Evolutionary conservation across 2,329 filamentous ascomycete genomes (phyloP), one percentile per base, ranked within the genome.

Genomic region (Phyllosticta citribraziliensis): DNA sequence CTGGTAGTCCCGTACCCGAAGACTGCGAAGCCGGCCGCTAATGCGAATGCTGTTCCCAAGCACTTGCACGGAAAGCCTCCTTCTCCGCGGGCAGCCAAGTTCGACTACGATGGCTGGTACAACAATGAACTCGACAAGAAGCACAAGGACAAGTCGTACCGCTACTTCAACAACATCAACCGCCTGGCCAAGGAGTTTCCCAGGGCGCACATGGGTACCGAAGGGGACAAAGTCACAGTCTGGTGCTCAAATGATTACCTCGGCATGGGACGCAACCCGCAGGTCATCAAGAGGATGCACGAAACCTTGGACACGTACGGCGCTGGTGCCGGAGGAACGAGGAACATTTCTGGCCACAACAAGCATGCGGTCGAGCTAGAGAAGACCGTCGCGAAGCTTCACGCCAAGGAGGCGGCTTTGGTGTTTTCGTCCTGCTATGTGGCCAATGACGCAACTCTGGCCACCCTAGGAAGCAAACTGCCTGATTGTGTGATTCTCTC

Each of bases 161-260:
- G 94, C 72, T 97, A 97, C 80, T 99, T 99, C 82, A 99, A 99
- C 83, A 99, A 99, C 81, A 99, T 99, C 85, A 99, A 99, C 73
- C 91, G 94, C 40, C 82, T 99, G 64, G 94, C 94, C 66, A 90
- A 94, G 78, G 91, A 97, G 66, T 99, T 99, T 65, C 94, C 94
- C 30, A 89, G 89, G 66, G 94, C 94, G 54, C 94, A 99, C 75
- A 96, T 95, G 82, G 83, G 89, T 17, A 85, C 82, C 62, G 84
- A 85, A 70, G 87, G 93, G 63, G 91, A 97, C 66, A 85, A 85
- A 58, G 94, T 99, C 62, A 96, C 93, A 1, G 94, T 99, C 24
- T 99, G 94, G 94, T 99, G 94, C 81, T 95, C 93, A 72, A 99
- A 99, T 71, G 94, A 99, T 75, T 99, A 99, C 74, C 85, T 99